A percentile compares a stretch with the other conserved stretches of the same genome.
Evolutionary conservation across 106 monocot genomes (phyloP).

Genomic region (Dactylorhiza incarnata): DNA sequence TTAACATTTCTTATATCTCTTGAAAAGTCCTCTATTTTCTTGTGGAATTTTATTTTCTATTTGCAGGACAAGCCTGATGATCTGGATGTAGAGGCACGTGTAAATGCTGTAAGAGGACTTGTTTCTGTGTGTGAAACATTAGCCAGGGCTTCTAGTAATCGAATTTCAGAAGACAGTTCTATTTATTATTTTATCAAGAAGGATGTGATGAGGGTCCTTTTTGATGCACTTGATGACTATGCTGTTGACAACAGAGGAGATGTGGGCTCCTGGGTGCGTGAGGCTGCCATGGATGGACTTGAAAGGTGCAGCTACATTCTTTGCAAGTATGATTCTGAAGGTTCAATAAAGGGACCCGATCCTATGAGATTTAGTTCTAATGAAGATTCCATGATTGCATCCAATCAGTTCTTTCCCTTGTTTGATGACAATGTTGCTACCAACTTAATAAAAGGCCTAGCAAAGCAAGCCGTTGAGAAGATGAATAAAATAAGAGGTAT

Average conservation of each 20-base stretch:
- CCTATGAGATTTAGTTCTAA: background rate
- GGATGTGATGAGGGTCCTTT: conserved; percentile 60
- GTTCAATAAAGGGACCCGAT: conserved; percentile 3
- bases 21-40: background rate
- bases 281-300: conserved; percentile 82
- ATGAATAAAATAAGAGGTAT: conserved; percentile 79
- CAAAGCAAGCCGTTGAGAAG: conserved; percentile 95
- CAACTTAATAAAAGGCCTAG: conserved; percentile 57
- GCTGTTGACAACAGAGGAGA: conserved; percentile 96
- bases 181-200: conserved; percentile 57
- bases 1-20: background rate
- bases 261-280: conserved; percentile 98
- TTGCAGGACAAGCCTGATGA: conserved; percentile 82
- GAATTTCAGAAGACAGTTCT: conserved; percentile 19
- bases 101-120: conserved; percentile 68
- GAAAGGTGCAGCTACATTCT: conserved; percentile 70
- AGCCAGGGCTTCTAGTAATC: conserved; percentile 14
- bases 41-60: background rate
- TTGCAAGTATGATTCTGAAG: conserved; percentile 45
- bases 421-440: conserved; percentile 63
- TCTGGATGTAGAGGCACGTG: conserved; percentile 89
- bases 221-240: conserved; percentile 91
- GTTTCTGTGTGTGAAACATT: conserved; percentile 86
- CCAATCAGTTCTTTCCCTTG: conserved; percentile 7
- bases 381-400: conserved; percentile 6